Percentiles rank a stretch among this genome's conserved stretches.
Conservation (phyloP, 1,284 basidiomycete genomes). For the Boletus semigastroideus region DNA sequence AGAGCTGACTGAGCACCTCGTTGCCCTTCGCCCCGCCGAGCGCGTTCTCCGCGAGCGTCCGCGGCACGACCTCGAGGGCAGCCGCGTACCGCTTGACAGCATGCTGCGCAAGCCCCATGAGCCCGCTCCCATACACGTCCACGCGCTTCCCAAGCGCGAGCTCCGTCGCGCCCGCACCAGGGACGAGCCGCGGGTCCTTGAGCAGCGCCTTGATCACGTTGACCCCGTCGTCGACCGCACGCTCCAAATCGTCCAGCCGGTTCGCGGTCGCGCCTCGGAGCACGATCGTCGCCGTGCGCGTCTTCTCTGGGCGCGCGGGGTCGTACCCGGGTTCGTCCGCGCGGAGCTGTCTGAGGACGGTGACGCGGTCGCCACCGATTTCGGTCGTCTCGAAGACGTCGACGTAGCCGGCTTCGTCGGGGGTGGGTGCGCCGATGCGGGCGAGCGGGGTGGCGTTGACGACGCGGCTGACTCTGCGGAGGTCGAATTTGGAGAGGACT, state of each 20-base stretch:
- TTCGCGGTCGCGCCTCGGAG: conserved; percentile 96
- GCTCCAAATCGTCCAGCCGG: conserved; percentile 92
- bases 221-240: conserved; percentile 96
- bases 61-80: conserved; percentile 90
- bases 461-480: conserved; percentile 91
- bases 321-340: conserved; percentile 61
- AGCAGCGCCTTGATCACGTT: conserved; percentile 94
- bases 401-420: conserved; percentile 94
- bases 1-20: conserved; percentile 85
- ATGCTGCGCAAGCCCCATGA: conserved; percentile 93
- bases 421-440: conserved; percentile 91
- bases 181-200: conserved; percentile 88
- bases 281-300: conserved; percentile 91
- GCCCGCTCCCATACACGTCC: conserved; percentile 83
- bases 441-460: conserved; percentile 96
- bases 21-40: conserved; percentile 88
- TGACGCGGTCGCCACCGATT: conserved; percentile 97
- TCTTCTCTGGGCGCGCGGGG: conserved; percentile 54
- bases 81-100: conserved; percentile 89
- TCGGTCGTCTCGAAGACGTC: conserved; percentile 96
- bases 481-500: conserved; percentile 97
- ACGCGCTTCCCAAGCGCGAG: conserved; percentile 87
- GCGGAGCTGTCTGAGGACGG: conserved; percentile 88
- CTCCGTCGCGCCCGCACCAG: conserved; percentile 94
- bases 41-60: conserved; percentile 95